A percentile compares a stretch with the other conserved stretches of the same genome.
These are phyloP conservation scores for Phascolomyces articulosus DNA, from an alignment of 371 early-diverging fungal genomes.

Conservation along the genomic window DNA sequence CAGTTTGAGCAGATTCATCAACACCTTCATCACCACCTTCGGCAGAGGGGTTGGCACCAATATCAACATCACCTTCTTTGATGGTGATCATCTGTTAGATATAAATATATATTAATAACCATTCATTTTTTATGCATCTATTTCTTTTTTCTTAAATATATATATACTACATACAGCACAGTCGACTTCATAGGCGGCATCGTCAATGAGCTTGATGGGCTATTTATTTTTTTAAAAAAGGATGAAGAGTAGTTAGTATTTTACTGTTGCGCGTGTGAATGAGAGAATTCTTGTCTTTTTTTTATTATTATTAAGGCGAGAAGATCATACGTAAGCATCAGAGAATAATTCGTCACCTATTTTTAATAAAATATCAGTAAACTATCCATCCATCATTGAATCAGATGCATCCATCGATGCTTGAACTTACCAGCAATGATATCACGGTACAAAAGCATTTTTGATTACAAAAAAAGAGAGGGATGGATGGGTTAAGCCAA, in stretches of 20 bases:
- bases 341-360: slow-evolving; percentile 92
- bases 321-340: slow-evolving; percentile 75
- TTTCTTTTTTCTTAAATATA: neutral
- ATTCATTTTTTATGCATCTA: neutral
- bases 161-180: slow-evolving; percentile 52
- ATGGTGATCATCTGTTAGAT: slow-evolving; percentile 59
- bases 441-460: slow-evolving; percentile 55
- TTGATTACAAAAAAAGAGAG: slow-evolving; percentile 18
- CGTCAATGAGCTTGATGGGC: slow-evolving; percentile 69
- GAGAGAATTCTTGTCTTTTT: neutral
- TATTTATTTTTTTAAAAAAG: slow-evolving; percentile 11
- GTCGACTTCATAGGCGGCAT: slow-evolving; percentile 80
- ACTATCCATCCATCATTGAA: neutral
- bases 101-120: neutral
- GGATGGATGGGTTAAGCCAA: slow-evolving; percentile 33
- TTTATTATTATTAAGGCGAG: no score
- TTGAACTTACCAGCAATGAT: slow-evolving; percentile 38
- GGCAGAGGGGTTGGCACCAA: slow-evolving; percentile 95
- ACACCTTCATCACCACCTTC: slow-evolving; percentile 76
- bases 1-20: slow-evolving; percentile 61
- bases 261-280: neutral
- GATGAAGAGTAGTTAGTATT: no score
- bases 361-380: neutral
- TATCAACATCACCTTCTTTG: slow-evolving; percentile 78
- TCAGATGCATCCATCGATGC: neutral